Evolutionary conservation across 768 basidiomycete species (phyloP).

Genomic region (Coprinopsis cinerea): DNA sequence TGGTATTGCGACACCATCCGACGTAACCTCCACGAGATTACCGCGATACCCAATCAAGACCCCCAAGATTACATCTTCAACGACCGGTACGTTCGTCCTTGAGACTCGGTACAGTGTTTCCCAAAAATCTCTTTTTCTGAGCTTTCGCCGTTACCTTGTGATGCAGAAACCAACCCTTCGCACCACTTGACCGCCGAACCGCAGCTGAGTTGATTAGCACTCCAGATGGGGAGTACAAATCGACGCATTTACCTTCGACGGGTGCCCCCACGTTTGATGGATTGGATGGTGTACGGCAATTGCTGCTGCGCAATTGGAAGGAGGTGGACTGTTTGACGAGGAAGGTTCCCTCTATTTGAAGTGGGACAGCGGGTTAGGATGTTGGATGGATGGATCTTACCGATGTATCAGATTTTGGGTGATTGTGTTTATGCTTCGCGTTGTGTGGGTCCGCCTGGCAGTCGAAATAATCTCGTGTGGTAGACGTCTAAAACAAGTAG

Average conservation of each 20-base stretch:
- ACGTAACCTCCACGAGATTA: conserved; percentile 62
- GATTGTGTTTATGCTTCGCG: too few relatives aligned
- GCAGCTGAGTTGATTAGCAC: conserved; percentile 40
- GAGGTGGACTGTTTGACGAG: conserved; percentile 1
- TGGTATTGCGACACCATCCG: conserved; percentile 57
- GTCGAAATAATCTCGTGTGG: too few relatives aligned
- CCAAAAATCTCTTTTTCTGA: background rate
- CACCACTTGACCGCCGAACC: conserved; percentile 49
- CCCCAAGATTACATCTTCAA: conserved; percentile 48
- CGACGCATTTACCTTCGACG: too few relatives aligned
- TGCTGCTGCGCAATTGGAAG: conserved; percentile 1
- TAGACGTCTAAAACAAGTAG: too few relatives aligned
- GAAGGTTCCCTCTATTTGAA: too few relatives aligned
- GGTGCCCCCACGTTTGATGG: background rate
- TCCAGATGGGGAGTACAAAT: background rate
- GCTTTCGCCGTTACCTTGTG: background rate
- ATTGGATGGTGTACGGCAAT: background rate
- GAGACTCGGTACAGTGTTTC: background rate
- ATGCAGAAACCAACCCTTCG: conserved; percentile 56
- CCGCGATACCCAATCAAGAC: conserved; percentile 49
- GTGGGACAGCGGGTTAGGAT: too few relatives aligned
- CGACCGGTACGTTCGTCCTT: conserved; percentile 29
- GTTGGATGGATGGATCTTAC: too few relatives aligned
- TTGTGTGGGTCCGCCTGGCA: too few relatives aligned
- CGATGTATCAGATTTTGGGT: too few relatives aligned